Base-by-base conservation (phyloP, 1,284 basidiomycete species). In the Pholiota adiposa region DNA sequence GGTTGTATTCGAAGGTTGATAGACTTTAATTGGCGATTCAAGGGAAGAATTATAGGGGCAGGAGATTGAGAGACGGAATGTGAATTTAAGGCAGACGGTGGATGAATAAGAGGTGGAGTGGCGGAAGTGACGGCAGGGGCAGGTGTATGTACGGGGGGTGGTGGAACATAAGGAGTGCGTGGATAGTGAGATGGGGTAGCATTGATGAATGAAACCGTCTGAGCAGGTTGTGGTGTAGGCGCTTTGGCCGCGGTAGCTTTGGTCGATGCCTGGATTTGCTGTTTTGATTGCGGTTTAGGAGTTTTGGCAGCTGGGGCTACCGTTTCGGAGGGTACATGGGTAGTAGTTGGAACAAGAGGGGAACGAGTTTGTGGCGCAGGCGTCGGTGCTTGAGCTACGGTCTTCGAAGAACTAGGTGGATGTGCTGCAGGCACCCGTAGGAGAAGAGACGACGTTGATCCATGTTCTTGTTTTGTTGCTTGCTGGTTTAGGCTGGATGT, bases 1-100 rank as follows among this genome's bases (percentile, higher is more conserved):
- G 88, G 88, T 48, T 84, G 76, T n/a, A 86, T 80, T 41, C 75
- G 77, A 49, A 91, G 64, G 25, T 73, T 75, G 23, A 88, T 77
- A 33, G 77, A 79, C 61, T 80, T 81, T 58, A 87, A 69, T 56
- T 78, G 79, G 59, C 80, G 79, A 56, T 72, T 77, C 12, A 77
- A 75, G 64, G 74, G 75, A 56, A 68, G 63, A 19, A 58, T 56
- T n/a, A 63, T 16, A 73, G 81, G 75, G 8, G 76, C 72, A 19
- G 66, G 78, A 1, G 85, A 82, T 51, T 78, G 75, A 11, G 82
- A 82, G 62, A 67, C 34, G 62, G 62, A 56, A 67, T 65, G 18
- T 63, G 64, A 25, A 56, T 65, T 63, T 18, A 54, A n/a, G n/a
- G 63, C 48, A 34, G 68, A 63, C 31, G 54, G 66, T 1, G 74